phyloP scores from a whole-genome alignment of 768 basidiomycete species.

The Hypholoma sublateritium region DNA sequence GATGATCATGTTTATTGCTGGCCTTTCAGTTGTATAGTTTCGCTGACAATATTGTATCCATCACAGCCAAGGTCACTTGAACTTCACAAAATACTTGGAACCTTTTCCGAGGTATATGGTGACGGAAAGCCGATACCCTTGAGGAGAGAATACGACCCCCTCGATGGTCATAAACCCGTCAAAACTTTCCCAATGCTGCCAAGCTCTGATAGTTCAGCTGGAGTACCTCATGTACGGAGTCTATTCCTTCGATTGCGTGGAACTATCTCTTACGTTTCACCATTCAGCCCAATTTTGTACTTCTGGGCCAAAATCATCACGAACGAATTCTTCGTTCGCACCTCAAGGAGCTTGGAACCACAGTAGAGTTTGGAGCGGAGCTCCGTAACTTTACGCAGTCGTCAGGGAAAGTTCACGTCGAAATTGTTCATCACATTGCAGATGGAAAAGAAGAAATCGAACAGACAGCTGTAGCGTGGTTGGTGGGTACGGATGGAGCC shows the following conservation, averaged over 20 bases:
- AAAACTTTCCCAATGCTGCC: neutral
- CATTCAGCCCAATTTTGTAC: neutral
- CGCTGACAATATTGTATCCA: neutral
- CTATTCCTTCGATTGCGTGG: neutral
- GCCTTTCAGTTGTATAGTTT: no score
- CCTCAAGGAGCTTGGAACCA: constrained; percentile 27
- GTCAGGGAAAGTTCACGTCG: constrained; percentile 33
- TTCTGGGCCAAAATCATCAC: constrained; percentile 31
- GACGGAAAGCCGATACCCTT: neutral
- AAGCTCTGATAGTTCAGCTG: neutral
- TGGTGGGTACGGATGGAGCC: constrained; percentile 47
- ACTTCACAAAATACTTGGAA: constrained; percentile 1
- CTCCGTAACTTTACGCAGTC: constrained; percentile 40
- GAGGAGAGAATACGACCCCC: neutral
- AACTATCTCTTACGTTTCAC: neutral
- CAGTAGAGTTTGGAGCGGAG: constrained; percentile 42
- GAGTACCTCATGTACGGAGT: neutral
- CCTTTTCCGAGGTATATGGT: neutral
- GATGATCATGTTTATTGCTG: neutral
- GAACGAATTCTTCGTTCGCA: constrained; percentile 35
- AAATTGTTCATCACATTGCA: constrained; percentile 25
- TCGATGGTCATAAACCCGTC: neutral
- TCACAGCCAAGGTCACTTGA: constrained; percentile 3
- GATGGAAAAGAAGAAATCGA: constrained; percentile 2
- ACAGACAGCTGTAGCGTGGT: constrained; percentile 27